Evolutionary conservation across 306 rosid genomes (phyloP), one percentile per base, ranked within the genome.

Genomic region (Spatholobus suberectus): DNA sequence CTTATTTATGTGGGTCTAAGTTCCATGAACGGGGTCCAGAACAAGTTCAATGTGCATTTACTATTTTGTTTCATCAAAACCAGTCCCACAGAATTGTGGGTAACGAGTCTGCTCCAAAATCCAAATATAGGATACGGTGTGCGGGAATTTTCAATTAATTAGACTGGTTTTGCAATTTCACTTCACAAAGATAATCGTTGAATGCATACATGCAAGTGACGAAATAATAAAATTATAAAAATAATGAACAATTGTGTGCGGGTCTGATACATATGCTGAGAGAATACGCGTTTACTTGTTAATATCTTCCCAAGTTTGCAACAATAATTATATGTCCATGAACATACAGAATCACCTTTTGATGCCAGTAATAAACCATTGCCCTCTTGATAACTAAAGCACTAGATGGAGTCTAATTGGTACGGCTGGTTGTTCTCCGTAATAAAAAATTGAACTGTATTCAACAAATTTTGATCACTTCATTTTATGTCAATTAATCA

Each of bases 401-500:
- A 82, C 47, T 14, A 70, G 23, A 43, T 67, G 17, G 54, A 20
- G 65, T 69, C 23, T 27, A 81, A 52, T 11, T 27, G 32, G 57
- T 20, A 68, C 43, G 14, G 29, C 34, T 76, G 57, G 23, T 21
- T 68, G 47, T 83, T 57, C 78, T 76, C 46, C 73, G 62, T 29
- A 66, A 63, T n/a, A 63, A 49, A 69, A 77, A 72, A 6, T 58
- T 52, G 47, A 32, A 70, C 57, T 51, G 49, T 34, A 78, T 9
- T 40, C 51, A 70, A 38, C 46, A 73, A 70, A 37, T 58, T 61
- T n/a, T 59, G 78, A 27, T 66, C 24, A 69, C 66, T 79, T 70
- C 83, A 82, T 85, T 63, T 79, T 76, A 74, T 62, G 70, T 63
- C 43, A 85, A 85, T 41, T 81, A 85, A 75, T 65, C 47, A 85